Evolutionary conservation across 495 filamentous ascomycete species (phyloP).

Genomic region (Hyaloscypha hepaticicola): DNA sequence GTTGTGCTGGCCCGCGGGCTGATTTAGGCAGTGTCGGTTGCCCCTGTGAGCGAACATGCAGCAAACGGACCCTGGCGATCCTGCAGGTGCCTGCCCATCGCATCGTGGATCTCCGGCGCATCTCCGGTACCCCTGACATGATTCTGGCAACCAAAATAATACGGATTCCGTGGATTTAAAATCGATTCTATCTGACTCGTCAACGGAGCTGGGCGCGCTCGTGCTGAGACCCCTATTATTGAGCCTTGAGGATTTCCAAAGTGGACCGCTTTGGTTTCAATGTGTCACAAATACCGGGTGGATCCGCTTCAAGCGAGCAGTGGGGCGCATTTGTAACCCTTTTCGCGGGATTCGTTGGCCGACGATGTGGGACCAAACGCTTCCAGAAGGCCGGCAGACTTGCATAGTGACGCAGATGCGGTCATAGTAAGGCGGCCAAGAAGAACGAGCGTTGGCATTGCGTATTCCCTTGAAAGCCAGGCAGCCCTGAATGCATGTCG

Average conservation of each 20-base stretch:
- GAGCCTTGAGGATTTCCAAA: neutral
- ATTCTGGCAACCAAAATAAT: neutral
- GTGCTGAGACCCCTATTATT: neutral
- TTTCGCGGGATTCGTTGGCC: constrained; percentile 1
- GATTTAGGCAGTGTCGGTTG: neutral
- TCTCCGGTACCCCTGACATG: neutral
- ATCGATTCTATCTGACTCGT: neutral
- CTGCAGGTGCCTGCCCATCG: neutral
- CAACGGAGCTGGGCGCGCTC: neutral
- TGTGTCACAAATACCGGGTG: neutral
- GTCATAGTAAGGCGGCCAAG: neutral
- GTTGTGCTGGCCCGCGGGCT: neutral
- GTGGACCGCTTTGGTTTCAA: neutral
- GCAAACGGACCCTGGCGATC: constrained; percentile 11
- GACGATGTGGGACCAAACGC: neutral
- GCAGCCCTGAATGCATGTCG: neutral
- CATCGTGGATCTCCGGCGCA: constrained; percentile 12
- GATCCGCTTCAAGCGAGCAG: constrained; percentile 11
- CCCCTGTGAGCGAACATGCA: neutral
- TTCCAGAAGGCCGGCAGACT: constrained; percentile 17
- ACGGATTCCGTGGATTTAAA: neutral
- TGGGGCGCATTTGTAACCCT: constrained; percentile 6
- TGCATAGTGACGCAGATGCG: neutral
- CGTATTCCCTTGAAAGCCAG: neutral
- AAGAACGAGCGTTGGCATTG: neutral